phyloP scores from a whole-genome alignment of 164 flowering plant species.

The Houttuynia cordata region DNA sequence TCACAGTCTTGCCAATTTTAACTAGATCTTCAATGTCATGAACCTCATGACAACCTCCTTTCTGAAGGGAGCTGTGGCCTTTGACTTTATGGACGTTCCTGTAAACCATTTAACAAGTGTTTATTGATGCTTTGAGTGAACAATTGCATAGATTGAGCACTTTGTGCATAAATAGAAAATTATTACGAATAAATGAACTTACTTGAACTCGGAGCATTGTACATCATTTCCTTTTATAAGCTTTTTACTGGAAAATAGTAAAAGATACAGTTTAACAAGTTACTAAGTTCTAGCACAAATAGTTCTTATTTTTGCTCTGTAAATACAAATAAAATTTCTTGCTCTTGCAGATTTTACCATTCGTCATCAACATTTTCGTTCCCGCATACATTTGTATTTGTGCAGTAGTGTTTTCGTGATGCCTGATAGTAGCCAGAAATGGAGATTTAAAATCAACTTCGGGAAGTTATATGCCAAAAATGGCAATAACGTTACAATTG shows the following conservation, averaged over 20 bases:
- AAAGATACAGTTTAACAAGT: constrained; percentile 4
- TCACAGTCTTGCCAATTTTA: constrained; percentile 65
- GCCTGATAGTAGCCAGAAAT: constrained; percentile 34
- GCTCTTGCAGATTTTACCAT: constrained; percentile 37
- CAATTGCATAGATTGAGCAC: too few relatives aligned
- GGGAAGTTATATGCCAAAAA: background rate
- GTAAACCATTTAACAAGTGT: constrained; percentile 3
- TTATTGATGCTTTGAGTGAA: background rate
- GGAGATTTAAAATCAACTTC: background rate
- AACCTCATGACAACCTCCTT: constrained; percentile 80
- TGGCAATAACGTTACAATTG: too few relatives aligned
- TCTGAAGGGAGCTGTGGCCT: constrained; percentile 64
- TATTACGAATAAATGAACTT: constrained; percentile 12
- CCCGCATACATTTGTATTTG: constrained; percentile 40
- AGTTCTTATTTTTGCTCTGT: too few relatives aligned
- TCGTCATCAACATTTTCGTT: constrained; percentile 74
- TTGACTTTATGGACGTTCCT: constrained; percentile 69
- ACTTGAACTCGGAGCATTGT: constrained; percentile 71
- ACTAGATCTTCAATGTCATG: constrained; percentile 98
- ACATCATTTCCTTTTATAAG: constrained; percentile 38
- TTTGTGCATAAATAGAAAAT: too few relatives aligned
- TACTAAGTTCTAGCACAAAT: background rate
- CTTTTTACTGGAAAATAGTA: constrained; percentile 45
- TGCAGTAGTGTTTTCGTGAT: constrained; percentile 83
- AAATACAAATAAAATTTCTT: constrained; percentile 1